These are phyloP conservation scores for Salmacisia buchloeana DNA, from an alignment of 1,284 basidiomycete species.

Conservation along the genomic window DNA sequence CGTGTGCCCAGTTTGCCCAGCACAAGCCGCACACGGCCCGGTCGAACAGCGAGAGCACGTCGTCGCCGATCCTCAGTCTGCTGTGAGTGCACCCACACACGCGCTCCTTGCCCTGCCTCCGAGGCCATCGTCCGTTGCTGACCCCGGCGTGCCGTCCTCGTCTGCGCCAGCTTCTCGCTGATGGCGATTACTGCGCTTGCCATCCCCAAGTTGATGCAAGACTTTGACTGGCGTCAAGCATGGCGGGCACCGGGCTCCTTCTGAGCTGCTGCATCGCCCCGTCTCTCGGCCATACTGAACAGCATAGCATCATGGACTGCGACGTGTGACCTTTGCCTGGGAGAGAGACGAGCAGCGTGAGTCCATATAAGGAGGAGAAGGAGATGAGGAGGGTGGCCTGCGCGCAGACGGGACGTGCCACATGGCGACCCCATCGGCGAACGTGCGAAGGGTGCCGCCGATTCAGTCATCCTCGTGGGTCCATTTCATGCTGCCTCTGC, in stretches of 20 bases:
- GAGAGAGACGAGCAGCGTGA: background rate
- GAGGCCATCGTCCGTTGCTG: too few species aligned
- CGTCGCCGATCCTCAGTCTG: background rate
- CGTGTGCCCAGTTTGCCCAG: conserved; percentile 1
- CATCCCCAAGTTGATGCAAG: background rate
- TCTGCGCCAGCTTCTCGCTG: background rate
- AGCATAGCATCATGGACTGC: too few species aligned
- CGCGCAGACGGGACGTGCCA: background rate
- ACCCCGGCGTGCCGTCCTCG: too few species aligned
- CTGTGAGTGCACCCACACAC: too few species aligned
- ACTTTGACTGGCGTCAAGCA: background rate
- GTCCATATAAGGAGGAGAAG: too few species aligned
- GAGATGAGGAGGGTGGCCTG: too few species aligned
- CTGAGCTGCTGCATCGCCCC: background rate
- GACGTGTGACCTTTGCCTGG: background rate
- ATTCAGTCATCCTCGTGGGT: too few species aligned
- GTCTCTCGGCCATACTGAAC: background rate
- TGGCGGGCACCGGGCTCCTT: background rate
- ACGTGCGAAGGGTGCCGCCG: too few species aligned
- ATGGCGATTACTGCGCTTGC: background rate
- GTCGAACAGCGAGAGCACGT: background rate
- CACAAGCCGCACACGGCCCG: background rate
- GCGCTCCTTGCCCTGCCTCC: too few species aligned
- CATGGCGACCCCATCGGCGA: too few species aligned
- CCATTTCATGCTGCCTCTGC: too few species aligned